These are phyloP conservation scores for Paracamarosporium sp. DNA, from an alignment of 2,329 filamentous ascomycete genomes.

Conservation along the genomic window DNA sequence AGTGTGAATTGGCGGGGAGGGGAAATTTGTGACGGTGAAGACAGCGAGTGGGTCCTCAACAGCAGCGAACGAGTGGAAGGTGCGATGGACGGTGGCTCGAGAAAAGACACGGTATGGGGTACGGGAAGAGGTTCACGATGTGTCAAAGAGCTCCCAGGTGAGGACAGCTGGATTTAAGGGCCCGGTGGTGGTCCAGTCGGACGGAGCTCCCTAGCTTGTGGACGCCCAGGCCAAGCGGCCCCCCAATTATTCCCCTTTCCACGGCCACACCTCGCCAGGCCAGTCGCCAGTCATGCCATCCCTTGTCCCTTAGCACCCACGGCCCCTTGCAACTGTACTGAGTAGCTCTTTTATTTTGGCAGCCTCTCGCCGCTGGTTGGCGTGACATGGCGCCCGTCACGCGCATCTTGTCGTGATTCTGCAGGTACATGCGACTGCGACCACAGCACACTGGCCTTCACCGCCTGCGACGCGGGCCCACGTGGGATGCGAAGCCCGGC, in stretches of 20 bases:
- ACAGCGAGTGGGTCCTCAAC: conserved; percentile 22
- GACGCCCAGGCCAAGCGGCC: conserved; percentile 14
- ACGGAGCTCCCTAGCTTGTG: conserved; percentile 35
- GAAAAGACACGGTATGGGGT: conserved; percentile 10
- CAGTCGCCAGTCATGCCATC: conserved; percentile 9
- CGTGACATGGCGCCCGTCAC: conserved; percentile 37
- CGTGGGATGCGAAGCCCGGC: conserved; percentile 36
- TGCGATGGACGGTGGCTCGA: conserved; percentile 8
- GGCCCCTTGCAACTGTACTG: conserved; percentile 26
- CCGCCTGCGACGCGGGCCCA: conserved; percentile 32
- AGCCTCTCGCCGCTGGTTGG: conserved; percentile 15
- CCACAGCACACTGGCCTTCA: conserved; percentile 18
- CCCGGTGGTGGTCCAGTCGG: conserved; percentile 12
- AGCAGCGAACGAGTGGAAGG: conserved; percentile 17
- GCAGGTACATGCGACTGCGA: conserved; percentile 17
- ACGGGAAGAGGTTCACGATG: conserved; percentile 20
- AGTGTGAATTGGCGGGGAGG: conserved; percentile 9
- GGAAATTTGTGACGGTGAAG: conserved; percentile 15
- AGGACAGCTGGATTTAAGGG: conserved; percentile 35
- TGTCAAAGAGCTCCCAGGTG: conserved; percentile 28
- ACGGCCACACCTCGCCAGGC: conserved; percentile 6
- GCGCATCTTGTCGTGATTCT: conserved; percentile 19
- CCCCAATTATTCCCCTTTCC: conserved; percentile 20
- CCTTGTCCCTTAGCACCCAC: conserved; percentile 22
- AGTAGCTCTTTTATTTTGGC: conserved; percentile 34